A percentile compares a stretch with the other conserved stretches of the same genome.
Conservation (phyloP, 148 eudicot species). For the Bassia scoparia region DNA sequence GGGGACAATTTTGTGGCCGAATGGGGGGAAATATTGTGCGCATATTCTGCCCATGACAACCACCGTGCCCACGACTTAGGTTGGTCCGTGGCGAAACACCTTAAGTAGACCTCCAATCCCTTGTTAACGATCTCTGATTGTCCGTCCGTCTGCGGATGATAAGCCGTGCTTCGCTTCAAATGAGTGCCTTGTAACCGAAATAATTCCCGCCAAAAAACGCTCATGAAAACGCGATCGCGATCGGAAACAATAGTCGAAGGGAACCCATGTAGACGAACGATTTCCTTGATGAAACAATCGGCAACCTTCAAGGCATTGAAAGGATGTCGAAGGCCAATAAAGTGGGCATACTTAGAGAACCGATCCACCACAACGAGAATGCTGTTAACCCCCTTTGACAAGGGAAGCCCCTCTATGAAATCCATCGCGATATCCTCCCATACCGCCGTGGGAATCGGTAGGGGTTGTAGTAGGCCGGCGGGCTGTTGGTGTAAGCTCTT, state of each 20-base stretch:
- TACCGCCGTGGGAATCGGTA: not conserved
- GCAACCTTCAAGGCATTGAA: not conserved
- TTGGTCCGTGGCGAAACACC: too few species aligned
- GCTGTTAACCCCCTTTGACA: not conserved
- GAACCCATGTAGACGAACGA: not conserved
- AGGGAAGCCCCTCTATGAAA: not conserved
- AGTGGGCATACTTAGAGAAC: not conserved
- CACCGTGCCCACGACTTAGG: too few species aligned
- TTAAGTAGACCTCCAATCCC: too few species aligned
- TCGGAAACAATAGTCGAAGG: not conserved
- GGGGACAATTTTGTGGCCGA: too few species aligned
- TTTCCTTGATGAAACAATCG: not conserved
- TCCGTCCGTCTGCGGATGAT: too few species aligned
- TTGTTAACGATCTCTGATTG: too few species aligned
- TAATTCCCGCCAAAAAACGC: not conserved
- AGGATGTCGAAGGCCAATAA: not conserved
- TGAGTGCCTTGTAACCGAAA: not conserved
- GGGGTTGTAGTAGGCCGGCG: not conserved
- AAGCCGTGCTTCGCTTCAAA: too few species aligned
- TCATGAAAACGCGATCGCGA: not conserved
- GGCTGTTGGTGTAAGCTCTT: not conserved
- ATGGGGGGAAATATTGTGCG: too few species aligned
- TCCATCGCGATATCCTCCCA: not conserved
- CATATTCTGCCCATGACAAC: too few species aligned
- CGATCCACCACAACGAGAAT: not conserved